Evolutionary conservation across 1,284 basidiomycete genomes (phyloP), one percentile per base, ranked within the genome.

Genomic region (Rhodotorula sp.): DNA sequence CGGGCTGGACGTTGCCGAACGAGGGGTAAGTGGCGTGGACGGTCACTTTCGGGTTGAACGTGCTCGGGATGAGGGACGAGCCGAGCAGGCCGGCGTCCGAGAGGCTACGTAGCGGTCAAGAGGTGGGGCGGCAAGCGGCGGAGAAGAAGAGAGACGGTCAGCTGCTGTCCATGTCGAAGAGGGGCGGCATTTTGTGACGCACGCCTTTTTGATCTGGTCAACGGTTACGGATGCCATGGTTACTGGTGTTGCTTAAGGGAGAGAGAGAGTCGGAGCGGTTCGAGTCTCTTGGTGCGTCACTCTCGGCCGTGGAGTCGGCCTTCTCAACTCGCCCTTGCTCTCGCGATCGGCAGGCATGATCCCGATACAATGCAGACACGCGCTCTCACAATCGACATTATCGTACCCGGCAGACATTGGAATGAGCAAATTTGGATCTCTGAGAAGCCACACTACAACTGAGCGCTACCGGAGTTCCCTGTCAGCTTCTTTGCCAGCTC

Each of bases 401-500:
- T n/a, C n/a, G n/a, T n/a, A n/a, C n/a, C n/a, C n/a, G n/a, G n/a
- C n/a, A n/a, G n/a, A n/a, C n/a, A n/a, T n/a, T n/a, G n/a, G n/a
- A n/a, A n/a, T n/a, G n/a, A n/a, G n/a, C n/a, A n/a, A n/a, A n/a
- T n/a, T n/a, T n/a, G n/a, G n/a, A n/a, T n/a, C n/a, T n/a, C n/a
- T n/a, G n/a, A n/a, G n/a, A 17, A 26, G 29, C 22, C 8, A 22
- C 5, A 24, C 51, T 29, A 64, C 45, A 66, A 49, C 58, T 60
- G 59, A 58, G 53, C 58, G 33, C 55, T 58, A 8, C 56, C 56
- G 1, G 37, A 12, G 37, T 29, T 22, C 1, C 29, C 64, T n/a
- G 62, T 44, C 6, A 62, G 26, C 54, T 62, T 62, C 45, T 60
- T 46, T 26, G 62, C 73, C 1, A 54, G n/a, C 18, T 87, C 84